These are phyloP conservation scores for Allium cepa DNA, from an alignment of 106 monocot species.

Conservation along the genomic window DNA sequence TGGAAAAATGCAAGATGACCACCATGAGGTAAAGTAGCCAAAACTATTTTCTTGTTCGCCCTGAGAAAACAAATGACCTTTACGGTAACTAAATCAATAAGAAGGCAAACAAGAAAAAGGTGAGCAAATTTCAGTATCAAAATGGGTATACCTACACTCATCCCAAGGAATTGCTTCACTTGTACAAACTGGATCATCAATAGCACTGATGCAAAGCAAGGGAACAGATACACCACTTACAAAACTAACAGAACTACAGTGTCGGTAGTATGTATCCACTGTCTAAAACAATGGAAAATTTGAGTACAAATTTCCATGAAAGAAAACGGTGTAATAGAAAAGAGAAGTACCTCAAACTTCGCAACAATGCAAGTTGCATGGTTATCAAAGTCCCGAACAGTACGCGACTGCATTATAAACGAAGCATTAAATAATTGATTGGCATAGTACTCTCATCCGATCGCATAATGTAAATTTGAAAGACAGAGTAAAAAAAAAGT, in stretches of 20 bases:
- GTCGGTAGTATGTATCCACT: conserved; percentile 93
- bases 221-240: conserved; percentile 65
- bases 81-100: not conserved
- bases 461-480: not conserved
- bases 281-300: conserved; percentile 35
- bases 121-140: too few species aligned
- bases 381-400: conserved; percentile 83
- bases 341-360: conserved; percentile 67
- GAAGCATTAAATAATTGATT: not conserved
- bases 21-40: conserved; percentile 82
- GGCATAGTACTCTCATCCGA: too few species aligned
- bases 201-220: conserved; percentile 75
- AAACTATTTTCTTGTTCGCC: conserved; percentile 79
- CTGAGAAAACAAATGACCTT: conserved; percentile 16
- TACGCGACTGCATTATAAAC: conserved; percentile 37
- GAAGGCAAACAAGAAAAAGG: too few species aligned
- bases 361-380: conserved; percentile 78
- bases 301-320: not conserved
- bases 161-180: conserved; percentile 99
- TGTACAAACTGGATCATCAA: conserved; percentile 96
- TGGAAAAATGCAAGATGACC: conserved; percentile 92
- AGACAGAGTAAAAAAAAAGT: not conserved
- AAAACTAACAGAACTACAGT: conserved; percentile 71
- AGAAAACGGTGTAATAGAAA: not conserved
- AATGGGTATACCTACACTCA: conserved; percentile 66